A percentile compares a stretch with the other conserved stretches of the same genome.
phyloP scores from a whole-genome alignment of 768 basidiomycete genomes.

The Boletus rubescentipes region DNA sequence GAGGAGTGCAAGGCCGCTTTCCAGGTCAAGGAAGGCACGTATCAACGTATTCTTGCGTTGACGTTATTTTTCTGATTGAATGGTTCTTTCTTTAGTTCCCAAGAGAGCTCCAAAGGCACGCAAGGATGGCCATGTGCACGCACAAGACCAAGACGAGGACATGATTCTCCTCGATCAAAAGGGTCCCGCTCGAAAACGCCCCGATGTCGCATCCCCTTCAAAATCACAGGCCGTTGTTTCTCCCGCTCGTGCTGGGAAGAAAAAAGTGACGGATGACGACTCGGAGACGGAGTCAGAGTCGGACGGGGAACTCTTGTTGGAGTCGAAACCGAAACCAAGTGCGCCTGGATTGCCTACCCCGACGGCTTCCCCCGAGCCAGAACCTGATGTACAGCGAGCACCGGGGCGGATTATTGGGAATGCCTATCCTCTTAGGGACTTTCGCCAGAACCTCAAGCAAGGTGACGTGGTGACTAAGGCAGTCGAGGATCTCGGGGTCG shows the following conservation, averaged over 20 bases:
- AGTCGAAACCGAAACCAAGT: constrained; percentile 9
- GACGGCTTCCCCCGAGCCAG: constrained; percentile 46
- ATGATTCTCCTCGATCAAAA: constrained; percentile 53
- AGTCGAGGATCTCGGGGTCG: constrained; percentile 71
- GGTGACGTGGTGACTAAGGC: constrained; percentile 86
- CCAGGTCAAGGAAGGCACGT: constrained; percentile 75
- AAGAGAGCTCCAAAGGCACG: constrained; percentile 56
- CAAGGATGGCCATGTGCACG: constrained; percentile 63
- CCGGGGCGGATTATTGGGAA: constrained; percentile 76
- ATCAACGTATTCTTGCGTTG: neutral
- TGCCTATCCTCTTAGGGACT: constrained; percentile 74
- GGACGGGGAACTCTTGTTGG: constrained; percentile 33
- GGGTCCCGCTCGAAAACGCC: constrained; percentile 19
- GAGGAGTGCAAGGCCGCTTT: constrained; percentile 63
- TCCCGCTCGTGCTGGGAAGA: constrained; percentile 5
- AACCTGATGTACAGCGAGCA: constrained; percentile 51
- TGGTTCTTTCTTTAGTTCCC: constrained; percentile 44
- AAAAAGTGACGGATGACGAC: constrained; percentile 29
- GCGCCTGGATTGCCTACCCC: constrained; percentile 49
- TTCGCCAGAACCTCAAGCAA: constrained; percentile 61
- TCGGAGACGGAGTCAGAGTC: constrained; percentile 59
- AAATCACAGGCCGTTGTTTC: constrained; percentile 7
- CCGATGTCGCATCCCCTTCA: constrained; percentile 10
- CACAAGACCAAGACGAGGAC: constrained; percentile 59
- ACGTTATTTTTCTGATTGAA: neutral